Conservation (phyloP, 1,284 basidiomycete genomes). For the Exobasidium cylindrosporum region DNA sequence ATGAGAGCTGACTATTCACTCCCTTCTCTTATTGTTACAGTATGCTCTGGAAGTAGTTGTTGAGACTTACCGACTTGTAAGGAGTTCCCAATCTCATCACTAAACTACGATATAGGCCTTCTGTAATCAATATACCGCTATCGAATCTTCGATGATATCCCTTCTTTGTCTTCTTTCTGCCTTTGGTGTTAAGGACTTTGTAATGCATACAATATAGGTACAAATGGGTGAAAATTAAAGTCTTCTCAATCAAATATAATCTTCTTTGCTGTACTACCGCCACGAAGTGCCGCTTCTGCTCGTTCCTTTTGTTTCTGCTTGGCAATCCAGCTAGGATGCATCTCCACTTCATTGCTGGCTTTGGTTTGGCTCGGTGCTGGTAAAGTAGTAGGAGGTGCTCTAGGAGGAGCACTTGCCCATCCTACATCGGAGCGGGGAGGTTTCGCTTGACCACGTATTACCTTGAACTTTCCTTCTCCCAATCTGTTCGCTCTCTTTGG, state of each 20-base stretch:
- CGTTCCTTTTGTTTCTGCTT: slow-evolving; percentile 48
- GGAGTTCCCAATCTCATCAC: too few relatives aligned
- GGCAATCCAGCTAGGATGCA: slow-evolving; percentile 47
- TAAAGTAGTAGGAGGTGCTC: not conserved
- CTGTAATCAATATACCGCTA: too few relatives aligned
- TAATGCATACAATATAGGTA: too few relatives aligned
- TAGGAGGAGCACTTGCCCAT: not conserved
- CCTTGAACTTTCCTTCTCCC: slow-evolving; percentile 6
- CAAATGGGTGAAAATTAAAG: too few relatives aligned
- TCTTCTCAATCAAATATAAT: slow-evolving; percentile 40
- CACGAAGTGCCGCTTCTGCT: slow-evolving; percentile 27
- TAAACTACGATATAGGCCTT: too few relatives aligned
- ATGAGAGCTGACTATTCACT: too few relatives aligned
- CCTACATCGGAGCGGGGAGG: not conserved
- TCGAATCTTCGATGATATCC: too few relatives aligned
- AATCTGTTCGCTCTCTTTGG: slow-evolving; percentile 5
- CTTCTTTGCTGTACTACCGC: slow-evolving; percentile 24
- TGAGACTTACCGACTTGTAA: too few relatives aligned
- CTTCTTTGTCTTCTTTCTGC: too few relatives aligned
- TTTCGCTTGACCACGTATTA: not conserved
- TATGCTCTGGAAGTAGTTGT: too few relatives aligned
- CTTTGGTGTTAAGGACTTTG: too few relatives aligned
- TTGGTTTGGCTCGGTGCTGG: not conserved
- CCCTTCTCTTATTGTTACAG: too few relatives aligned
- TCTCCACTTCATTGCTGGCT: slow-evolving; percentile 23